Evolutionary conservation across 805 yeast genomes (phyloP).

Genomic region (Candida insectalens): DNA sequence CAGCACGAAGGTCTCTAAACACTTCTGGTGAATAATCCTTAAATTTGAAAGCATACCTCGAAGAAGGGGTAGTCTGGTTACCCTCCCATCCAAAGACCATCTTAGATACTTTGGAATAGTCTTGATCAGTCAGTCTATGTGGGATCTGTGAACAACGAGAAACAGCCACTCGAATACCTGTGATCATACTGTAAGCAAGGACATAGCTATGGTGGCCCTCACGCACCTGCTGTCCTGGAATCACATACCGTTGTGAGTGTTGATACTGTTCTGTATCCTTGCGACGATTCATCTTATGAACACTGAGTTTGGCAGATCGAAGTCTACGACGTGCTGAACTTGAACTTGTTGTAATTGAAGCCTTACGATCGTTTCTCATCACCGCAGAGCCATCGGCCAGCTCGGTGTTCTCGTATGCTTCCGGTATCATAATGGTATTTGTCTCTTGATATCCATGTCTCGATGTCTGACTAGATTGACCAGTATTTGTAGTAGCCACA

Average conservation of each 20-base stretch:
- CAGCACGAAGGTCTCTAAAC: constrained; percentile 69
- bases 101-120: constrained; percentile 66
- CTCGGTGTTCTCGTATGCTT: constrained; percentile 16
- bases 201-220: constrained; percentile 93
- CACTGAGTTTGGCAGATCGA: constrained; percentile 12
- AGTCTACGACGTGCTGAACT: constrained; percentile 6
- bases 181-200: constrained; percentile 93
- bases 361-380: not conserved
- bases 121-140: constrained; percentile 59
- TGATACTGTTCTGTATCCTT: no score
- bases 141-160: constrained; percentile 84
- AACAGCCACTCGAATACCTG: constrained; percentile 93
- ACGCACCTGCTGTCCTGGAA: constrained; percentile 21
- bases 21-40: constrained; percentile 95
- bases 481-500: constrained; percentile 5
- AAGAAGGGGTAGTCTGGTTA: constrained; percentile 82
- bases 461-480: constrained; percentile 15
- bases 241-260: constrained; percentile 17
- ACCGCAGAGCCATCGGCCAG: constrained; percentile 1
- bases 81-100: constrained; percentile 83
- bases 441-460: constrained; percentile 17
- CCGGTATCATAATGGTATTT: constrained; percentile 20
- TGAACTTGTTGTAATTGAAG: no score
- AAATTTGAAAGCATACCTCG: constrained; percentile 91
- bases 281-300: no score